A percentile compares a stretch with the other conserved stretches of the same genome.
Evolutionary conservation across 2,329 filamentous ascomycete genomes (phyloP).

Genomic region (Xylariales sp.): DNA sequence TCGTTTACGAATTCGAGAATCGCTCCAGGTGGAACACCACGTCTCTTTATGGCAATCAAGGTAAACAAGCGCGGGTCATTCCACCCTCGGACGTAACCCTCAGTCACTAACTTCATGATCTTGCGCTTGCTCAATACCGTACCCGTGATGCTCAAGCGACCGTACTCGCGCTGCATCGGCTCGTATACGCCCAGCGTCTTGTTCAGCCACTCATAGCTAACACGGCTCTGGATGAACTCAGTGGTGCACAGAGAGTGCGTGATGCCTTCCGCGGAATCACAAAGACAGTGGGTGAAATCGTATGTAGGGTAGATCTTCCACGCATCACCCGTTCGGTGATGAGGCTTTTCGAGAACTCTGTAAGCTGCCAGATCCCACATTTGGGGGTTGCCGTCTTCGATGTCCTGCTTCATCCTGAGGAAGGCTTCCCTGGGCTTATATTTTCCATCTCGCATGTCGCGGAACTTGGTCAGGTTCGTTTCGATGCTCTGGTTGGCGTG

Average conservation of each 20-base stretch:
- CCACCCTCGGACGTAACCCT: constrained; percentile 79
- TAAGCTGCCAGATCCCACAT: constrained; percentile 88
- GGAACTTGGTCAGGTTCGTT: constrained; percentile 76
- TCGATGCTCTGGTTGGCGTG: constrained; percentile 73
- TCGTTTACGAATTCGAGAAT: constrained; percentile 89
- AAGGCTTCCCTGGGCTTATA: constrained; percentile 82
- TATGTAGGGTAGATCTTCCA: constrained; percentile 97
- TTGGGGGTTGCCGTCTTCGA: constrained; percentile 79
- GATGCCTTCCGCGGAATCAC: constrained; percentile 88
- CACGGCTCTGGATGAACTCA: constrained; percentile 80
- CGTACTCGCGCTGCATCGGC: constrained; percentile 89
- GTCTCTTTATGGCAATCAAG: constrained; percentile 74
- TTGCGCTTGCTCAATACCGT: constrained; percentile 86
- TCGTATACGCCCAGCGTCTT: constrained; percentile 77
- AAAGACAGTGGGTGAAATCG: constrained; percentile 86
- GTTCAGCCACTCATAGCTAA: constrained; percentile 89
- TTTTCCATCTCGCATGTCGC: constrained; percentile 86
- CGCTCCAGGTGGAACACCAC: constrained; percentile 83
- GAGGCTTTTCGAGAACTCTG: constrained; percentile 66
- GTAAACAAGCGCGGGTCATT: constrained; percentile 90
- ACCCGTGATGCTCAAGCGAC: constrained; percentile 70
- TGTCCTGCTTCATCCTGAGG: constrained; percentile 90
- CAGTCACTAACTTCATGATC: constrained; percentile 73
- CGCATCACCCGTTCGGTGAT: constrained; percentile 73
- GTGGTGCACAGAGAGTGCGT: constrained; percentile 91